Conservation (phyloP, 2,329 filamentous ascomycete species). For the Exophiala aquamarina region DNA sequence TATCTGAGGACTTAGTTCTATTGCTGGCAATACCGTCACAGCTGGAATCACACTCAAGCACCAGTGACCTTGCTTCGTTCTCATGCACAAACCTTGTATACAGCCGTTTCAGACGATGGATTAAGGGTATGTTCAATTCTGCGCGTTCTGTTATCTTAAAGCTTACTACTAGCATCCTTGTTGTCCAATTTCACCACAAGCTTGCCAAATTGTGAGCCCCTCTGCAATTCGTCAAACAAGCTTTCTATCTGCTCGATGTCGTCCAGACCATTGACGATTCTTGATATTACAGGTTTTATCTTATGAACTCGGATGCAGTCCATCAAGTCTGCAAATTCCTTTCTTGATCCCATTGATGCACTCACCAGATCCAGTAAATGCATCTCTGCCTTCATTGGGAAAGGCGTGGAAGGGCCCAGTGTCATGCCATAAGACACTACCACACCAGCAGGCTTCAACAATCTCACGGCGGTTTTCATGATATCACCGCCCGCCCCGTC, state of each 20-base stretch:
- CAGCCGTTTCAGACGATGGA: too few species aligned
- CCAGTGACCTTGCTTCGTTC: too few species aligned
- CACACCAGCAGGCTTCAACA: constrained; percentile 73
- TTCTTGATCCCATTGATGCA: constrained; percentile 84
- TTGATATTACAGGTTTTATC: constrained; percentile 74
- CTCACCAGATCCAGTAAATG: constrained; percentile 84
- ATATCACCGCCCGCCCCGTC: constrained; percentile 89
- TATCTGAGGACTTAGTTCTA: too few species aligned
- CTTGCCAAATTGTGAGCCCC: constrained; percentile 86
- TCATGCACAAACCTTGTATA: too few species aligned
- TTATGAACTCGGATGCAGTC: constrained; percentile 71
- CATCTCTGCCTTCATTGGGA: constrained; percentile 77
- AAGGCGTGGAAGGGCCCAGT: constrained; percentile 77
- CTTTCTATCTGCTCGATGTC: constrained; percentile 67
- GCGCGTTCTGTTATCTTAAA: too few species aligned
- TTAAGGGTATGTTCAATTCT: too few species aligned
- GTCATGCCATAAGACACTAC: constrained; percentile 92
- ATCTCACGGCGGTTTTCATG: constrained; percentile 61
- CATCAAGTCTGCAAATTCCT: constrained; percentile 86
- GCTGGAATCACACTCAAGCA: too few species aligned
- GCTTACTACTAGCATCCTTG: too few species aligned
- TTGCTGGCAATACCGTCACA: too few species aligned
- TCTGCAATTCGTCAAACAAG: constrained; percentile 84
- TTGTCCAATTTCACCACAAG: constrained; percentile 70
- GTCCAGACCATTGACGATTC: constrained; percentile 69